These are phyloP conservation scores for Pythium rishiriense DNA, from an alignment of 352 stramenopile genomes.

Conservation along the genomic window DNA sequence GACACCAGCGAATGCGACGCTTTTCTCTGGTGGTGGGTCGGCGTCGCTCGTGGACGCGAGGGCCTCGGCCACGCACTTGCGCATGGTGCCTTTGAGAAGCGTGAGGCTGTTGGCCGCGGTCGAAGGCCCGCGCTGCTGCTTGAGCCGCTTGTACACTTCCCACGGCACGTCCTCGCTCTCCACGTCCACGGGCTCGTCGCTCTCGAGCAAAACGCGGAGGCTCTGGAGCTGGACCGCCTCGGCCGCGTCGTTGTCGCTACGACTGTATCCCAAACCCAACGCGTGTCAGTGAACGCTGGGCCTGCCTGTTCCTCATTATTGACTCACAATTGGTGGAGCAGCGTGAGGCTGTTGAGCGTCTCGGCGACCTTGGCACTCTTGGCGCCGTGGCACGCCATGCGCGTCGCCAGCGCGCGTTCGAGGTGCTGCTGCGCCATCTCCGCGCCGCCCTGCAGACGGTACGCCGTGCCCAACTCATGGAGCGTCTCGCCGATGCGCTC, in stretches of 20 bases:
- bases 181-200: conserved; percentile 62
- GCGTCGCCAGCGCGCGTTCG: conserved; percentile 47
- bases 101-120: conserved; percentile 62
- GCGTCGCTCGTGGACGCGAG: conserved; percentile 19
- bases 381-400: conserved; percentile 45
- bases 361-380: conserved; percentile 73
- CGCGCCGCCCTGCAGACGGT: conserved; percentile 51
- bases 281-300: background rate
- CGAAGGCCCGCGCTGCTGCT: conserved; percentile 61
- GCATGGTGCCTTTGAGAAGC: conserved; percentile 61
- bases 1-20: conserved; percentile 13
- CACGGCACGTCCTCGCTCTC: conserved; percentile 76
- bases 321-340: conserved; percentile 49
- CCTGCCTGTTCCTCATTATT: background rate
- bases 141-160: conserved; percentile 79
- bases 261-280: background rate
- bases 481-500: conserved; percentile 61
- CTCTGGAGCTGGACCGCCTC: conserved; percentile 59
- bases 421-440: conserved; percentile 66
- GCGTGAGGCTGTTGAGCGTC: conserved; percentile 76
- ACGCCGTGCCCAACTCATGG: conserved; percentile 67
- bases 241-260: conserved; percentile 37
- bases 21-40: background rate
- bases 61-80: conserved; percentile 49
- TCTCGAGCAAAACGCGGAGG: conserved; percentile 50